Evolutionary conservation across 345 rosid species (phyloP).

Genomic region (Dimocarpus longan): DNA sequence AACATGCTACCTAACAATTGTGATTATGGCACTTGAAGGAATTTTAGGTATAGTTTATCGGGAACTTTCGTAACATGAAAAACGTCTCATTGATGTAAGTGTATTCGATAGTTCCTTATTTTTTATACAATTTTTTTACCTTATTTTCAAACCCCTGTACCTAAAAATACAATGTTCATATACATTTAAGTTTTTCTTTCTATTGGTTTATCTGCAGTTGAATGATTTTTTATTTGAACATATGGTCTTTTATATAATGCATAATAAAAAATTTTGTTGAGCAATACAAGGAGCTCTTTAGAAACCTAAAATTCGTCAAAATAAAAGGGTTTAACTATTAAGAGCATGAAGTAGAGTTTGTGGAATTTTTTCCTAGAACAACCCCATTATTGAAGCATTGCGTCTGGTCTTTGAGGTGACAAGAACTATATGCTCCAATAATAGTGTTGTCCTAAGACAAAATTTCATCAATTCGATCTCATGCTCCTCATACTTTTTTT

Average conservation of each 20-base stretch:
- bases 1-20: background rate
- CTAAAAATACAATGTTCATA: no score
- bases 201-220: conserved; percentile 1
- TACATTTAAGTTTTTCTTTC: no score
- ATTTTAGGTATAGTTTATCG: conserved; percentile 24
- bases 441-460: conserved; percentile 15
- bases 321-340: conserved; percentile 24
- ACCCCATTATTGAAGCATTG: conserved; percentile 16
- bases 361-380: conserved; percentile 22
- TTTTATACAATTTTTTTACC: no score
- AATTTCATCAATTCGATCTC: conserved; percentile 22
- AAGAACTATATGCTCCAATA: conserved; percentile 18
- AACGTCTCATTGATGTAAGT: conserved; percentile 33
- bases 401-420: no score
- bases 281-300: background rate
- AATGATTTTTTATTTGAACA: conserved; percentile 9
- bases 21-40: conserved; percentile 23
- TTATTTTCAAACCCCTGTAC: no score
- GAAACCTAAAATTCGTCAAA: conserved; percentile 5
- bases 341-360: conserved; percentile 18
- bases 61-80: conserved; percentile 10
- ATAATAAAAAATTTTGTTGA: conserved; percentile 11
- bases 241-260: background rate
- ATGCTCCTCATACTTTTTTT: no score
- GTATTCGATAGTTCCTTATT: no score